Base-by-base conservation (phyloP, 1,284 basidiomycete species). In the Irpex rosettiformis region DNA sequence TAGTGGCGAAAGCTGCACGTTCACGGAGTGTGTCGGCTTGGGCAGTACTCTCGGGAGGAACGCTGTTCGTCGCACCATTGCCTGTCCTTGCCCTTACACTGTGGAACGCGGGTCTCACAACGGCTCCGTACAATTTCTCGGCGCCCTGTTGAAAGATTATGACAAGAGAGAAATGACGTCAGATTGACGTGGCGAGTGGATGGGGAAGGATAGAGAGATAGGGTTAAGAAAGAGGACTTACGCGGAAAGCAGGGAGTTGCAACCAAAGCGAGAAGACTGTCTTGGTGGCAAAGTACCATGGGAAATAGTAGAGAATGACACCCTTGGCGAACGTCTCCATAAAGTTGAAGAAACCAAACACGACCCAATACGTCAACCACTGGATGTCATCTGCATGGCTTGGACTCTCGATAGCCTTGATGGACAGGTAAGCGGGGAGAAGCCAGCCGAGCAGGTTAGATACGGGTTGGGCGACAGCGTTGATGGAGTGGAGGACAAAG, bases 241-340 rank as follows among this genome's bases (percentile, higher is more conserved):
- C 89, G 70, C 86, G 86, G 79, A 89, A 86, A 52, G 80, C 83
- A 42, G 90, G 90, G 58, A 93, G 82, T 73, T 92, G 90, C 66
- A 93, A 81, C 91, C 91, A 96, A 69, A 95, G 76, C 73, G 93
- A 86, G 79, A 94, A 93, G 62, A 88, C 60, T 57, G 88, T 91
- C 89, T 96, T 96, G 82, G 93, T 84, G 55, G 90, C 86, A 71
- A 88, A 96, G 75, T 95, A 96, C 88, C 93, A 93, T 43, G 91
- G 89, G 66, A 93, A 68, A 70, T 93, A 94, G 77, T 92, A 91
- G 62, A 94, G 84, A 54, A 93, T 81, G 60, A 87, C 57, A 58
- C 86, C 82, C 60, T 89, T 79, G 27, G 89, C 86, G 66, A 93
- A 81, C 70, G 82, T 86, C 75, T 94, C 93, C 58, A 89, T 66